Evolutionary conservation across 148 eudicot genomes (phyloP).

Genomic region (Drosera capensis): DNA sequence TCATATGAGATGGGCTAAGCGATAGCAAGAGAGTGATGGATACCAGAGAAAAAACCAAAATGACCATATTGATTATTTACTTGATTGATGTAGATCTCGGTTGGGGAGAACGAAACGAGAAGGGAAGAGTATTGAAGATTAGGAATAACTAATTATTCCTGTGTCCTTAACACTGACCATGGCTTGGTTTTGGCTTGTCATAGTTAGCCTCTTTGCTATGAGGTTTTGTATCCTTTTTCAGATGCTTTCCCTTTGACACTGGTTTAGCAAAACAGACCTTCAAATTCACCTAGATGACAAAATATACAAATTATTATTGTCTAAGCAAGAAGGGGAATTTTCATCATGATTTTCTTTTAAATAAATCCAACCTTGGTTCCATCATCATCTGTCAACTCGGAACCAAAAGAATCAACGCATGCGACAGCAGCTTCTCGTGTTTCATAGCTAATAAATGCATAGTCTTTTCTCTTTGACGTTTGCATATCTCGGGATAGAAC

Average conservation of each 20-base stretch:
- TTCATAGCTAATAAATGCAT: conserved; percentile 44
- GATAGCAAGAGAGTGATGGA: no score
- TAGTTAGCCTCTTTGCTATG: conserved; percentile 11
- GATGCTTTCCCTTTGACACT: conserved; percentile 20
- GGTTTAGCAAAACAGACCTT: conserved; percentile 57
- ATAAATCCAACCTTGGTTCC: conserved; percentile 31
- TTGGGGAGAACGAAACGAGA: neutral
- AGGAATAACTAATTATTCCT: neutral
- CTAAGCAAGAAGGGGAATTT: neutral
- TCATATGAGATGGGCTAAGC: no score
- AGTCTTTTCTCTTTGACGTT: conserved; percentile 41
- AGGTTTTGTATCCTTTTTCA: conserved; percentile 15
- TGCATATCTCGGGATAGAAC: conserved; percentile 41
- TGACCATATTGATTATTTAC: neutral
- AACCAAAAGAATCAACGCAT: conserved; percentile 40
- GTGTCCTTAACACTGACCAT: conserved; percentile 12
- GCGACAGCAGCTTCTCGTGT: conserved; percentile 51
- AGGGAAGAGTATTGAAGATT: neutral
- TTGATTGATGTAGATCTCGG: neutral
- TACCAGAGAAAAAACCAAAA: no score
- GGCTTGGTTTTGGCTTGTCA: conserved; percentile 15
- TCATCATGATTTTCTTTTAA: neutral
- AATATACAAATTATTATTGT: conserved; percentile 1
- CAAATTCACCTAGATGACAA: conserved; percentile 26
- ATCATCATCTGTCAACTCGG: conserved; percentile 11